Base-by-base conservation (phyloP, 169 alveolate species). In the Plasmodium gaboni region DNA sequence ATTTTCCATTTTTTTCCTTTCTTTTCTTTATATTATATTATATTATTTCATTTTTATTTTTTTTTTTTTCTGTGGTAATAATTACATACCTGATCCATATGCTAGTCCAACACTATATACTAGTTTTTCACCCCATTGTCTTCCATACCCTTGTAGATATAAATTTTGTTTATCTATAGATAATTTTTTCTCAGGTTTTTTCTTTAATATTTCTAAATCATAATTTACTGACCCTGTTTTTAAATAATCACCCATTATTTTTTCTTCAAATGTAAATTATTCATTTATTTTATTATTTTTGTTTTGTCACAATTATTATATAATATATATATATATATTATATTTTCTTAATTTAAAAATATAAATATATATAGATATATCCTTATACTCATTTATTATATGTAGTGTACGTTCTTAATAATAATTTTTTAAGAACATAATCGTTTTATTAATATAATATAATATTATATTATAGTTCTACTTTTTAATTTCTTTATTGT, bases 111-210 rank as follows among this genome's bases (percentile, higher is more conserved):
- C 97, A 55, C 96, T 93, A 73, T 95, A 95, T 15, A 97, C 95
- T 38, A 95, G 80, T 72, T 95, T 95, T 78, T 94, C 97, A 7
- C 97, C 97, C 97, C 97, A 95, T 73, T 94, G 97, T 48, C 97
- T 93, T 32, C 96, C 97, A 85, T 95, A 95, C 15, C 96, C 95
- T 72, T 88, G 91, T 53, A 88, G 94, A 63, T 65, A 95, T 72
- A 92, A 89, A 95, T 74, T 93, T 88, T 89, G 94, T 86, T 60
- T 93, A 48, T 91, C 80, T 48, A 88, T 69, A 6, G 92, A 72
- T 76, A 91, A 83, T 53, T 73, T 83, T 48, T 69, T 65, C 38
- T 78, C 92, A 15, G 93, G 91, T 55, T 88, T 74, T 61, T 90
- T 85, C 63, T 93, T 83, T 38, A 94, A 87, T n/a, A 94, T 92